Evolutionary conservation across 495 filamentous ascomycete genomes (phyloP).

Genomic region (Lasiosphaeris hirsuta): DNA sequence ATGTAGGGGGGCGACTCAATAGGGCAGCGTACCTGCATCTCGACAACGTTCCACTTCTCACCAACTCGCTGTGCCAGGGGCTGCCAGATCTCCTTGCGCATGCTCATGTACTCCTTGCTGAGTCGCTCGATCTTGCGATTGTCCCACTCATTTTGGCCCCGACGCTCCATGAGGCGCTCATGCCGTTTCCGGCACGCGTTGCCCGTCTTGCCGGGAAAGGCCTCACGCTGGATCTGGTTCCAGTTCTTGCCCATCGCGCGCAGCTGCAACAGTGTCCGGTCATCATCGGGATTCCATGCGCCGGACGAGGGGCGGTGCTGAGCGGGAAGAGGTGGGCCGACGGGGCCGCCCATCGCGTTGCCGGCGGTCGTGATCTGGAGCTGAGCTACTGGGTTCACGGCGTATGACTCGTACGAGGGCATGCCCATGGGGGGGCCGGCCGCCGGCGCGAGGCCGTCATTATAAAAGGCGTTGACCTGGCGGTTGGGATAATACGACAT

Average conservation of each 20-base stretch:
- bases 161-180: conserved; percentile 67
- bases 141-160: conserved; percentile 65
- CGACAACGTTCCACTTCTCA: conserved; percentile 68
- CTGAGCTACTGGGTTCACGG: conserved; percentile 32
- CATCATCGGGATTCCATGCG: conserved; percentile 63
- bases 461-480: conserved; percentile 24
- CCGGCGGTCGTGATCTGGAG: conserved; percentile 29
- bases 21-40: conserved; percentile 58
- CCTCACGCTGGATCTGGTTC: conserved; percentile 63
- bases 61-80: conserved; percentile 58
- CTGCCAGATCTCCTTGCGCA: conserved; percentile 70
- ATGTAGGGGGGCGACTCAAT: neutral
- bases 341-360: conserved; percentile 32
- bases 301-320: conserved; percentile 51
- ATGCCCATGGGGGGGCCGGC: conserved; percentile 24
- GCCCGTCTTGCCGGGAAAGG: conserved; percentile 69
- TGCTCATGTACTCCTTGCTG: conserved; percentile 63
- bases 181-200: conserved; percentile 79
- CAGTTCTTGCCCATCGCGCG: conserved; percentile 66
- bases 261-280: conserved; percentile 58
- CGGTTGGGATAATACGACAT: conserved; percentile 33
- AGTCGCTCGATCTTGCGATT: conserved; percentile 61
- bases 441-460: conserved; percentile 26
- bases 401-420: conserved; percentile 38
- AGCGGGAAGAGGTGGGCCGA: conserved; percentile 27